phyloP scores from a whole-genome alignment of 257 asterid genomes.

The Solanum tacnaense region DNA sequence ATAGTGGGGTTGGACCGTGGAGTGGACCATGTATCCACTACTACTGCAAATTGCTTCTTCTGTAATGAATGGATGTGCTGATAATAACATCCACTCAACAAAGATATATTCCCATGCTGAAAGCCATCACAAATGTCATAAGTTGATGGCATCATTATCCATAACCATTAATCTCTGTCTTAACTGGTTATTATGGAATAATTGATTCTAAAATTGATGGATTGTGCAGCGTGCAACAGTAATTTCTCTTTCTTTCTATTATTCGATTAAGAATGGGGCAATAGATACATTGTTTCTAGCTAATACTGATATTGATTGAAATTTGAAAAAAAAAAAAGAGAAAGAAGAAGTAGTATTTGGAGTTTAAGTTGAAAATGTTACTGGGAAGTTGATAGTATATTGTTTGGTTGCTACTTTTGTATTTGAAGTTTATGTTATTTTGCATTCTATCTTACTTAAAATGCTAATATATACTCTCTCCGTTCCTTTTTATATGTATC shows the following conservation, averaged over 20 bases:
- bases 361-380: background rate
- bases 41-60: background rate
- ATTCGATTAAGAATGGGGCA: background rate
- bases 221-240: constrained; percentile 5
- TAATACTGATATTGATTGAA: background rate
- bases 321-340: background rate
- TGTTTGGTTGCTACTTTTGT: background rate
- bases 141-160: constrained; percentile 18
- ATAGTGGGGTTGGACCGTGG: background rate
- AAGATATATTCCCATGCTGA: constrained; percentile 3
- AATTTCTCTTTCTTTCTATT: background rate
- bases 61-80: background rate
- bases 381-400: background rate
- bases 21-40: constrained; percentile 6
- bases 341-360: background rate
- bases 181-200: constrained; percentile 13
- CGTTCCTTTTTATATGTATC: background rate
- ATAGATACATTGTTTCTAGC: background rate
- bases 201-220: constrained; percentile 15
- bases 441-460: background rate
- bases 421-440: background rate
- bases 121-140: background rate
- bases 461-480: background rate
- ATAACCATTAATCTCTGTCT: constrained; percentile 14
- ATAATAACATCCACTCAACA: background rate